phyloP scores from a whole-genome alignment of 2,329 filamentous ascomycete genomes.

The Fusarium piperis region DNA sequence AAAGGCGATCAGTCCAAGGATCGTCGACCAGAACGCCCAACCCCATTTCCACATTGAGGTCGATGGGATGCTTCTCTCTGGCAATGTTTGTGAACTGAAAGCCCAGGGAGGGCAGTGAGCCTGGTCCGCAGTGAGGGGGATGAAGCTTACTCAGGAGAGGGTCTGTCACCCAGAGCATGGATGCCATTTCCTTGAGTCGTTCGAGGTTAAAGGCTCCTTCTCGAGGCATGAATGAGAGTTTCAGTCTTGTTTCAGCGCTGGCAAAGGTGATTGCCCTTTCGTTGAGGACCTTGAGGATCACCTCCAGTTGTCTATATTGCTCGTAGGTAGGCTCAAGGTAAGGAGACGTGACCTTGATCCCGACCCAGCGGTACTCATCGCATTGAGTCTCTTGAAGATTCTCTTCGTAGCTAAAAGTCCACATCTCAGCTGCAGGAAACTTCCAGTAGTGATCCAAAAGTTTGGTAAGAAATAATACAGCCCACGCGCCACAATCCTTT shows the following conservation, averaged over 20 bases:
- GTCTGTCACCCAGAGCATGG: constrained; percentile 27
- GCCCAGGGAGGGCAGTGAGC: constrained; percentile 26
- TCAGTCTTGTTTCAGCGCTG: constrained; percentile 18
- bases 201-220: background rate
- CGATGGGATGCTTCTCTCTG: background rate
- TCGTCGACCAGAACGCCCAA: constrained; percentile 12
- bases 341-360: constrained; percentile 26
- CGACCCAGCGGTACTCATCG: constrained; percentile 20
- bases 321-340: background rate
- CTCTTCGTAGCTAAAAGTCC: constrained; percentile 13
- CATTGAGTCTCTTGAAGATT: constrained; percentile 15
- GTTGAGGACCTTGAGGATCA: constrained; percentile 8
- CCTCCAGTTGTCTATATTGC: background rate
- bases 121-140: constrained; percentile 27
- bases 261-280: background rate
- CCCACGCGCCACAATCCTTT: background rate
- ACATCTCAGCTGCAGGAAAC: background rate
- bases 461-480: background rate
- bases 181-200: constrained; percentile 8
- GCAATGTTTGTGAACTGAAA: constrained; percentile 27
- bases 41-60: constrained; percentile 9
- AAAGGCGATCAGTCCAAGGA: constrained; percentile 32
- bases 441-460: background rate
- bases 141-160: constrained; percentile 23
- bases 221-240: background rate